Base-by-base conservation (phyloP, 73 alveolate genomes). In the Paramecium sonneborni region DNA sequence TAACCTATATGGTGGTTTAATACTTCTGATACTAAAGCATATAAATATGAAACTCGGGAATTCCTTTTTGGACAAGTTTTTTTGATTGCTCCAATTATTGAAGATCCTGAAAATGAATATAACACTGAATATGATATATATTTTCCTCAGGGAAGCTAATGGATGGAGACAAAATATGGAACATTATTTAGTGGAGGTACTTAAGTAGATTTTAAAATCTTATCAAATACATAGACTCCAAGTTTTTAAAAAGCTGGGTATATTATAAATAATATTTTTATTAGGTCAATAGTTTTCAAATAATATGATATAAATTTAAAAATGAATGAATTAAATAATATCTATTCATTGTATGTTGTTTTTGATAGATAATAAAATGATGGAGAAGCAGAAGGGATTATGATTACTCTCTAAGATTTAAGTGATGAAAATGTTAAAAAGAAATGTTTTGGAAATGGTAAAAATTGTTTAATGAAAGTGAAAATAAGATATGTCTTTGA, bases 1-100 rank as follows among this genome's bases (percentile, higher is more conserved):
- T 44, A 79, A 79, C 90, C 90, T 0, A 41, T 46, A 1, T 79
- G 90, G 90, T 79, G 90, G 90, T 79, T 43, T 30, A 79, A 79
- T 46, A 79, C 48, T 3, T 39, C 90, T 24, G 90, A 79, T 46
- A 8, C 24, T 18, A 18, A 8, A 30, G 90, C 90, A 38, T 79
- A 38, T 44, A 1, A 79, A 24, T 43, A 79, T 79, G 70, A 38
- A 4, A 18, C 4, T 20, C 15, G 55, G 11, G 69, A 43, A 20
- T 79, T 79, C 24, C 10, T 79, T 23, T 79, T 79, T 79, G 90
- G 76, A 3, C 28, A 21, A 11, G 55, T 26, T 14, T 43, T 39
- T 46, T 41, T 43, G 15, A 41, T 79, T 24, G 74, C 90, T 18
- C 90, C 90, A 9, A 26, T 79, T 10, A 7, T 79, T 8, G 32